Conservation (phyloP, 768 basidiomycete species). For the Cytidiella melzeri region DNA sequence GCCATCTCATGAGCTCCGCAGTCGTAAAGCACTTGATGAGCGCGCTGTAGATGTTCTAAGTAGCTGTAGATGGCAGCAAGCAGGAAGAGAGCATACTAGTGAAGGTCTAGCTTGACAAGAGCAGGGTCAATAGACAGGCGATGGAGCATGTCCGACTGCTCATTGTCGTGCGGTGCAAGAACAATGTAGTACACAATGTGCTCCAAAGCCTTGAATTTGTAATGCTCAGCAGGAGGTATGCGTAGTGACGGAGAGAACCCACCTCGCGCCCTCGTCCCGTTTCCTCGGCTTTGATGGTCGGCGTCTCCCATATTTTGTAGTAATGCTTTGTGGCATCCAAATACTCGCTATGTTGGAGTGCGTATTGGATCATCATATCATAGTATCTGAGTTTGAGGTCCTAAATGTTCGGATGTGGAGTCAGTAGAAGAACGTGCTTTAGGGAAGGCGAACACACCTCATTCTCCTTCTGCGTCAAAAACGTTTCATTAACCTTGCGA, state of each 20-base stretch:
- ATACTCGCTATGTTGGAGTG: conserved; percentile 77
- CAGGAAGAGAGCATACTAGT: conserved; percentile 52
- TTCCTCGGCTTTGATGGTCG: conserved; percentile 83
- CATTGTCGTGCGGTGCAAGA: conserved; percentile 91
- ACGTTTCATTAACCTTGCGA: conserved; percentile 89
- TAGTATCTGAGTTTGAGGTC: conserved; percentile 95
- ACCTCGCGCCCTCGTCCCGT: conserved; percentile 64
- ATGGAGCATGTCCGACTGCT: conserved; percentile 95
- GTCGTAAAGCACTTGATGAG: conserved; percentile 93
- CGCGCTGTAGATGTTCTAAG: conserved; percentile 49
- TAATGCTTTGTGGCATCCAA: conserved; percentile 94
- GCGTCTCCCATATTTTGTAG: conserved; percentile 96
- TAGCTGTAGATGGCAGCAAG: not conserved
- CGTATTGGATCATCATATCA: conserved; percentile 93
- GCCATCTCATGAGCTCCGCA: conserved; percentile 94
- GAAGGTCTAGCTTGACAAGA: conserved; percentile 72
- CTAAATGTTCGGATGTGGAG: conserved; percentile 36
- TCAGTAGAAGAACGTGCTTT: conserved; percentile 2
- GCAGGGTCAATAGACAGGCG: conserved; percentile 77
- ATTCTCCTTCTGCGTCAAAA: conserved; percentile 82
- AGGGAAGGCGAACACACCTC: conserved; percentile 49
- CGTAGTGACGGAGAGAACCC: conserved; percentile 20
- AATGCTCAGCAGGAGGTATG: not conserved
- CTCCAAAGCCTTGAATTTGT: conserved; percentile 66
- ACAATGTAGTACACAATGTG: conserved; percentile 94